Evolutionary conservation across 2,329 filamentous ascomycete genomes (phyloP), one percentile per base, ranked within the genome.

Genomic region (Calonectria honghensis): DNA sequence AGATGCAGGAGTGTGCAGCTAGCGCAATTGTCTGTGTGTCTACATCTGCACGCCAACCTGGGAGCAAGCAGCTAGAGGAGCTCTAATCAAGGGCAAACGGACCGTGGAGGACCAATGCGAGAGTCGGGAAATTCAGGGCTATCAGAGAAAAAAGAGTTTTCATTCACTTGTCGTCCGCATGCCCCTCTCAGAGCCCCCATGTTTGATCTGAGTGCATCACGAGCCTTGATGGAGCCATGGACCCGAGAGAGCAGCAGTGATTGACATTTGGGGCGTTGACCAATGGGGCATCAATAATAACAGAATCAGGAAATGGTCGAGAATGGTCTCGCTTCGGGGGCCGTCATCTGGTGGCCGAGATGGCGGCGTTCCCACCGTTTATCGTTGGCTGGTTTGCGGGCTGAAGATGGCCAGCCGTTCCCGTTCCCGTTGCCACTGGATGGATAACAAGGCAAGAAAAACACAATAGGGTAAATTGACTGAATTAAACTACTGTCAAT

Each of bases 1-100:
- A 79, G 79, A 81, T 71, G 79, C 78, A 81, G 79, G 79, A 81
- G 79, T 78, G 72, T 48, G 72, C 70, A 79, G 57, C 66, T 70
- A 70, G 67, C 50, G 72, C 32, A 68, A 66, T 27, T 70, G 71
- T 70, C 72, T 73, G 66, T 77, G 77, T 76, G 79, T 75, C 65
- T 72, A 66, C 63, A 37, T 71, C 76, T 75, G 73, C 75, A 73
- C 72, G 67, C 71, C 79, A 79, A 64, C 66, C 74, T 73, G 78
- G 77, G 77, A 76, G 78, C 79, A 73, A 74, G 73, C 64, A 77
- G 73, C 77, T 75, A 81, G 54, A 65, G 59, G 35, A 75, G 57
- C 41, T 39, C 70, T 78, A 79, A 68, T 20, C 68, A 29, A 68
- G 76, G 70, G 57, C 69, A 77, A 72, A 32, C 27, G 32, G 63